phyloP scores from a whole-genome alignment of 305 asterid species.

The Fraxinus velutina region DNA sequence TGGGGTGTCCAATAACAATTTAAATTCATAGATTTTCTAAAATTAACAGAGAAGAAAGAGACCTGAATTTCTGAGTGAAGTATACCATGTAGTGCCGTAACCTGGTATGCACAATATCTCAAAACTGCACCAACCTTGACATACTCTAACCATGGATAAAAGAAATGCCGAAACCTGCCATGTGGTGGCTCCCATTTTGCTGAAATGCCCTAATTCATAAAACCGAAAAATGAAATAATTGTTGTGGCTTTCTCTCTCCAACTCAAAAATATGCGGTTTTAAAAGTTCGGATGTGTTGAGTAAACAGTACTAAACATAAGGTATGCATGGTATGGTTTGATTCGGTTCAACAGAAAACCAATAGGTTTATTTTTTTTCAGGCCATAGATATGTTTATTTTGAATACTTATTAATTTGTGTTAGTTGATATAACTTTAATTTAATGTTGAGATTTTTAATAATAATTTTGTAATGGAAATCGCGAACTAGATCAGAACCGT shows the following conservation, averaged over 20 bases:
- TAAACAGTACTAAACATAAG: no score
- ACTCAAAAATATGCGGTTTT: not conserved
- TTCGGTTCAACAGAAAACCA: not conserved
- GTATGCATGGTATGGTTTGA: not conserved
- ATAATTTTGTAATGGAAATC: not conserved
- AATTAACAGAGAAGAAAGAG: not conserved
- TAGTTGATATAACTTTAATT: not conserved
- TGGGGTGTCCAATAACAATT: not conserved
- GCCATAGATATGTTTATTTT: not conserved
- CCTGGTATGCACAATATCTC: slow-evolving; percentile 59
- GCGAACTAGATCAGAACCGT: not conserved
- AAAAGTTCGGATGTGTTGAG: not conserved
- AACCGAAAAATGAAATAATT: not conserved
- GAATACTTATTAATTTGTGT: not conserved
- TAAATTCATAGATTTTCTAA: not conserved
- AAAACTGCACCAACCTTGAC: slow-evolving; percentile 64
- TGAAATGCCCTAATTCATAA: slow-evolving; percentile 42
- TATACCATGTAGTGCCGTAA: slow-evolving; percentile 68
- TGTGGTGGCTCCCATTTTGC: slow-evolving; percentile 88
- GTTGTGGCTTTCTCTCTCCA: not conserved
- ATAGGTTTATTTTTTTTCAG: not conserved
- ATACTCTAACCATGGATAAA: slow-evolving; percentile 68
- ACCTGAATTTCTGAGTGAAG: slow-evolving; percentile 75
- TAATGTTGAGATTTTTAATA: not conserved
- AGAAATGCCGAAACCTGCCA: slow-evolving; percentile 52